Conservation (phyloP, 2,329 filamentous ascomycete genomes). For the Fusarium phyllophilum region DNA sequence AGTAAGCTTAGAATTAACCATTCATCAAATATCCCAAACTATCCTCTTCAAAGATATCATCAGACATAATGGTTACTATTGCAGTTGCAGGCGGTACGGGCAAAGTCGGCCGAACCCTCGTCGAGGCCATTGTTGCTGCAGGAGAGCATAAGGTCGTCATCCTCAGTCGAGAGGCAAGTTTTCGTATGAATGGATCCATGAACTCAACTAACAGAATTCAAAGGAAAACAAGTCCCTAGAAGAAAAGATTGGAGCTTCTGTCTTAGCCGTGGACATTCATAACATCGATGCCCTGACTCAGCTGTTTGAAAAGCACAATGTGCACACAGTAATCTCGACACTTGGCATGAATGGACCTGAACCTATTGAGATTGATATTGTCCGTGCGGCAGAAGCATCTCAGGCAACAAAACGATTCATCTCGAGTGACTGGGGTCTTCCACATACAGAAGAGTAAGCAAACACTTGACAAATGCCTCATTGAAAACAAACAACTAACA, state of each 20-base stretch:
- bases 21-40: neutral
- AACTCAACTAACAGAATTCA: fast-evolving
- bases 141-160: constrained; percentile 2
- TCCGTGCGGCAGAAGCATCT: neutral
- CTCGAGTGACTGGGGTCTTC: constrained; percentile 6
- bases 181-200: fast-evolving
- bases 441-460: constrained; percentile 2
- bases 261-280: neutral
- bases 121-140: neutral
- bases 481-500: neutral
- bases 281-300: neutral
- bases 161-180: neutral
- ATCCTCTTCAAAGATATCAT: neutral
- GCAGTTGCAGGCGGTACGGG: constrained; percentile 16
- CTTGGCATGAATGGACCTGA: neutral
- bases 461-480: neutral
- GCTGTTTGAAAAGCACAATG: constrained; percentile 6
- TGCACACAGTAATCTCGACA: constrained; percentile 4
- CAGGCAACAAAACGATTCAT: neutral
- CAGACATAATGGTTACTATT: neutral
- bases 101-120: constrained; percentile 1
- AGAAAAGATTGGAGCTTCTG: neutral
- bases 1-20: fast-evolving
- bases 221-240: neutral
- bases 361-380: neutral